These are phyloP conservation scores for Dactylellina cionopaga DNA, from an alignment of 2,329 filamentous ascomycete species.

Conservation along the genomic window DNA sequence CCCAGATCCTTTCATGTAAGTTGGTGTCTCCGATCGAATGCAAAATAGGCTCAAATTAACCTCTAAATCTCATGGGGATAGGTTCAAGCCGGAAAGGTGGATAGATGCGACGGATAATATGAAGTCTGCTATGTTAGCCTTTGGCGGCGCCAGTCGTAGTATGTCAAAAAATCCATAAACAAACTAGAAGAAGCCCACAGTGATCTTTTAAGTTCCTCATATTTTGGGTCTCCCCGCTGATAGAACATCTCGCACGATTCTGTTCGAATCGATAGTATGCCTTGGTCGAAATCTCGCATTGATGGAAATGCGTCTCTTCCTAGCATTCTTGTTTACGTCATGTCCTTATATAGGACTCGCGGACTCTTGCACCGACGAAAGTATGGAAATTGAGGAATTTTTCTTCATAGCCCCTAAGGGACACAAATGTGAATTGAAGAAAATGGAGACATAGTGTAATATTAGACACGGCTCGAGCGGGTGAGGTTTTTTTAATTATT, in stretches of 20 bases:
- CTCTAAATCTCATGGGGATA: too few species aligned
- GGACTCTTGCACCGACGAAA: background rate
- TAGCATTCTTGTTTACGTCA: background rate
- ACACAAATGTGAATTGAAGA: background rate
- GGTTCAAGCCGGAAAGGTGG: background rate
- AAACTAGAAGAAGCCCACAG: background rate
- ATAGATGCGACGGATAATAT: background rate
- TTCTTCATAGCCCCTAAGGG: background rate
- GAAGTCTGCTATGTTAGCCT: background rate
- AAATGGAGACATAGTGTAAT: too few species aligned
- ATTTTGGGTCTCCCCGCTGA: background rate
- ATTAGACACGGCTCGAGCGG: too few species aligned
- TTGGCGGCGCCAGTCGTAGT: background rate
- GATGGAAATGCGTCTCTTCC: background rate
- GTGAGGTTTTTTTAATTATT: too few species aligned
- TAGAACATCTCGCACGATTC: too few species aligned
- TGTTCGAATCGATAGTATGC: background rate
- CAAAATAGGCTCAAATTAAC: too few species aligned
- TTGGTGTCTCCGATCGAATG: too few species aligned
- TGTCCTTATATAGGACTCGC: background rate
- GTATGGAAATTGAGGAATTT: background rate
- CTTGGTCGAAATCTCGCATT: background rate
- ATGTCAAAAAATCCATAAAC: background rate
- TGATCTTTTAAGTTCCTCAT: background rate
- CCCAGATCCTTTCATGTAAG: conserved; percentile 1